A percentile compares a stretch with the other conserved stretches of the same genome.
Evolutionary conservation across 169 alveolate species (phyloP).

Genomic region (Theileria annulata): DNA sequence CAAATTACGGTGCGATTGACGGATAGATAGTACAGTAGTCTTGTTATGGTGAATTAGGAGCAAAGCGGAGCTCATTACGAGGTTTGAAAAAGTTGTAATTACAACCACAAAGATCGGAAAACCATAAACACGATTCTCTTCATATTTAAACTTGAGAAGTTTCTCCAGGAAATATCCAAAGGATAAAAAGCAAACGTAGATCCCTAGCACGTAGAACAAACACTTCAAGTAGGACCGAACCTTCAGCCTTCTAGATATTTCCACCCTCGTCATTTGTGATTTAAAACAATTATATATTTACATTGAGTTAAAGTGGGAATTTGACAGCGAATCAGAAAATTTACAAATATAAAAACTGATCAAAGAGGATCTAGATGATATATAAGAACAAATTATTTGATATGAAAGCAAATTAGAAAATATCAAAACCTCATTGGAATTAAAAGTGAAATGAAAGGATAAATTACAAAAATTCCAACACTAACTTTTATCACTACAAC

Average conservation of each 20-base stretch:
- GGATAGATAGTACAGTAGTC: background rate
- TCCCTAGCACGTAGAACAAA: slow-evolving; percentile 36
- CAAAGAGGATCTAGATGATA: background rate
- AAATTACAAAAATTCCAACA: background rate
- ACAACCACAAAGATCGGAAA: slow-evolving; percentile 26
- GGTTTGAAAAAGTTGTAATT: slow-evolving; percentile 22
- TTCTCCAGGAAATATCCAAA: slow-evolving; percentile 74
- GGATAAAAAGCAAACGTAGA: slow-evolving; percentile 67
- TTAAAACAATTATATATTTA: background rate
- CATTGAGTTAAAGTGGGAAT: background rate
- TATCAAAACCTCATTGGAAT: background rate
- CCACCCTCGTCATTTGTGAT: slow-evolving; percentile 4
- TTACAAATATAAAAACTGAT: background rate
- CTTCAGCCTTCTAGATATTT: slow-evolving; percentile 10
- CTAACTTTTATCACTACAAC: background rate
- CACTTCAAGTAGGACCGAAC: slow-evolving; percentile 5
- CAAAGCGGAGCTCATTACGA: slow-evolving; percentile 20
- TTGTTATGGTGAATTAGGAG: slow-evolving; percentile 29
- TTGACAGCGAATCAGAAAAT: background rate
- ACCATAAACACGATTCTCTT: background rate
- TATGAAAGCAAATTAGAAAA: background rate
- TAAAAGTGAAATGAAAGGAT: background rate
- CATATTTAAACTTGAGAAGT: slow-evolving; percentile 27
- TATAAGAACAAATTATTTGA: background rate
- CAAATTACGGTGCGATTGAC: background rate